Base-by-base conservation (phyloP, 169 alveolate species). In the Plasmodium knowlesi region DNA sequence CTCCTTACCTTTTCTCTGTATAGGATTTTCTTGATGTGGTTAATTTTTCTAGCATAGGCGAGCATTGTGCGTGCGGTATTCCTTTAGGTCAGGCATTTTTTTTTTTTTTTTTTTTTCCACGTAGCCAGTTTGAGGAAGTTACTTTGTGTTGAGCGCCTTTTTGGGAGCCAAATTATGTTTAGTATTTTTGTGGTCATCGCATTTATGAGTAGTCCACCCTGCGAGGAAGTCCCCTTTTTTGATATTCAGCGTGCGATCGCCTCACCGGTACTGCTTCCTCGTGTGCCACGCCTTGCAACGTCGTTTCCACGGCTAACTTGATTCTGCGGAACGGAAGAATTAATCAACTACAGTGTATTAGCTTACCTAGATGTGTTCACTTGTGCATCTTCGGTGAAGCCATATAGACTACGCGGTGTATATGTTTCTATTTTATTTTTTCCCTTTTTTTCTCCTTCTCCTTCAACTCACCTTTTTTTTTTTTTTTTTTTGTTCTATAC, bases 1-100 rank as follows among this genome's bases (percentile, higher is more conserved):
- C 71, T 89, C 71, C 61, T 89, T n/a, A 4, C 72, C 37, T 89
- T 89, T 71, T 89, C 89, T 78, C 81, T 79, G 53, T 89, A 79
- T 79, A 89, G 32, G 10, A 89, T 61, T 25, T 89, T 61, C 71
- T 89, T 78, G 41, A 79, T 54, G 22, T 73, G 73, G 5, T 79
- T 79, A 41, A 89, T 79, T 89, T 78, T 79, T 22, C 73, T 78
- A 8, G 43, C 90, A 54, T 41, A 61, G 67, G 19, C 53, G 19
- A 79, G 74, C 89, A 89, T 89, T 61, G 79, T 76, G 28, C 85
- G 19, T 39, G 19, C 5, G 46, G 12, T 14, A 32, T 34, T 41
- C 57, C 32, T 79, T 41, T 41, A n/a, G 34, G 34, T 74, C 9
- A 6, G 61, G 22, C 25, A 50, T 46, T 46, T 46, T n/a, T n/a